These are phyloP conservation scores for Fusarium gaditjirri DNA, from an alignment of 2,329 filamentous ascomycete species.

Conservation along the genomic window DNA sequence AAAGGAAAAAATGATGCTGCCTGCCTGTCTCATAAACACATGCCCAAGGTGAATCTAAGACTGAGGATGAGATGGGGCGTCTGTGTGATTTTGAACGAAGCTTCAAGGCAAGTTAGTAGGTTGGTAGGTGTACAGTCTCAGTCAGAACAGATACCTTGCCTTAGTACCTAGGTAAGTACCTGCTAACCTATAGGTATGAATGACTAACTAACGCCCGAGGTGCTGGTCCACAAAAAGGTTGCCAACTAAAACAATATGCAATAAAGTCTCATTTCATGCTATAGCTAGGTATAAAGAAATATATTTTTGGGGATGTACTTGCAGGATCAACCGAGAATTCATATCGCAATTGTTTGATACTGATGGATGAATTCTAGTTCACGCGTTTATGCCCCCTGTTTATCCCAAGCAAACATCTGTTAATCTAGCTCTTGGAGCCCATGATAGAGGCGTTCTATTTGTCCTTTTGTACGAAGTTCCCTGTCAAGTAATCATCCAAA, in stretches of 20 bases:
- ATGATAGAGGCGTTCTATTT: conserved; percentile 15
- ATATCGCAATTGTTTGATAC: background rate
- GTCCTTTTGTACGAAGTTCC: conserved; percentile 9
- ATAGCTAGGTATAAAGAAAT: background rate
- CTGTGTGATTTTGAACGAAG: conserved; percentile 20
- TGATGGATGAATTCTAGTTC: background rate
- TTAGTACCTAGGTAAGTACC: background rate
- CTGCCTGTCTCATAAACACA: background rate
- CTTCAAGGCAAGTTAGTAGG: background rate
- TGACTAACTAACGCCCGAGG: background rate
- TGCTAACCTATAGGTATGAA: background rate
- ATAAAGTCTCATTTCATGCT: background rate
- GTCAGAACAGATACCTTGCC: background rate
- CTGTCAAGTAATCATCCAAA: conserved; percentile 3
- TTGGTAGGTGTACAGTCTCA: conserved; percentile 6
- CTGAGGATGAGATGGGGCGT: background rate
- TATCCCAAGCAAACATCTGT: background rate
- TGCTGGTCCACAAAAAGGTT: background rate
- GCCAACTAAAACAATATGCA: background rate
- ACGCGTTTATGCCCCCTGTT: background rate
- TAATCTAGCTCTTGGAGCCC: background rate
- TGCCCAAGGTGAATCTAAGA: background rate
- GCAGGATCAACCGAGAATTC: background rate
- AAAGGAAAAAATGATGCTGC: background rate
- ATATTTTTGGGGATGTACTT: background rate